Base-by-base conservation (phyloP, 768 basidiomycete genomes). In the Kwoniella sp. region DNA sequence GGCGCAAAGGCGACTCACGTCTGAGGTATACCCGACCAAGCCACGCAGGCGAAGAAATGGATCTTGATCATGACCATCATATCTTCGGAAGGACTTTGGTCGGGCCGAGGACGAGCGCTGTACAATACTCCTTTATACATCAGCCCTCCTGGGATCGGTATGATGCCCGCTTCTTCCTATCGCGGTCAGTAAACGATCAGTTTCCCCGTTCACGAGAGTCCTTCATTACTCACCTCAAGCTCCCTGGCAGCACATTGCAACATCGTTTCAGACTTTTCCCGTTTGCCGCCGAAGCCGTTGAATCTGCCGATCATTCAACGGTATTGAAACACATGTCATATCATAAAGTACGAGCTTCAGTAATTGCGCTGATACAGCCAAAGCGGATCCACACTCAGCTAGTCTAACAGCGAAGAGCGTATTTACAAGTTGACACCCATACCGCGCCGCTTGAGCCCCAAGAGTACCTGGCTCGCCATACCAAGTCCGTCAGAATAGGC, bases 271-370 rank as follows among this genome's bases (percentile, higher is more conserved):
- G 85, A 86, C 2, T 84, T 80, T 63, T 93, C 91, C 9, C 91
- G 87, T 79, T 95, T 95, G 11, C 92, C 92, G 20, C 91, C 91
- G 70, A 93, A 94, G 2, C 92, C 92, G 67, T 93, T 93, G 73
- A 86, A 92, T 73, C 92, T 92, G 71, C 25, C 7, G 47, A 9
- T 15, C 11, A n/a, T 34, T 34, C 34, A 13, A 34, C 5, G 13
- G 34, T 5, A 5, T 13, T 5, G 34, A 34, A 5, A 34, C 34
- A 34, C 34, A 34, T n/a, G n/a, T n/a, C n/a, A n/a, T n/a, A n/a
- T n/a, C n/a, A n/a, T n/a, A n/a, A n/a, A n/a, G n/a, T n/a, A n/a
- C n/a, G n/a, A 58, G 20, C 8, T 13, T 25, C 3, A 11, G 15
- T n/a, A 15, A 57, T 17, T 12, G 26, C 4, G 25, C 56, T 17